phyloP scores from a whole-genome alignment of 495 filamentous ascomycete species.

The Hyaloscypha hepaticicola region DNA sequence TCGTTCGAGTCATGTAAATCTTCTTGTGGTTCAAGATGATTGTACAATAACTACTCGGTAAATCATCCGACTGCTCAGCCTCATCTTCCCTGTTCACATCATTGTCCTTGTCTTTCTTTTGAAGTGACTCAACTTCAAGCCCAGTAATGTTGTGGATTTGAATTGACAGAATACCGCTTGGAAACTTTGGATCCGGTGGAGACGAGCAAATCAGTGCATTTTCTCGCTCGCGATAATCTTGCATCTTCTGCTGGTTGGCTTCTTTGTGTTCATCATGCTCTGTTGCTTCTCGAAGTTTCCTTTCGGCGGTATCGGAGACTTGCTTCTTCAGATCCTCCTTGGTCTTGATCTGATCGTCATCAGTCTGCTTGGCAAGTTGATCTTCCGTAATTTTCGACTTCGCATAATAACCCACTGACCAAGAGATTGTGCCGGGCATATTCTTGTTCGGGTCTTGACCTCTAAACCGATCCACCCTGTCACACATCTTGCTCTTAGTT shows the following conservation, averaged over 20 bases:
- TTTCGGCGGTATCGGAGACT: slow-evolving; percentile 48
- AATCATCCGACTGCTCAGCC: slow-evolving; percentile 56
- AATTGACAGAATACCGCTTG: slow-evolving; percentile 63
- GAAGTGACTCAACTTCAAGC: slow-evolving; percentile 55
- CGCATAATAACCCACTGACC: slow-evolving; percentile 69
- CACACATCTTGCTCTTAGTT: slow-evolving; percentile 52
- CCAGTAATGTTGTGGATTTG: slow-evolving; percentile 74
- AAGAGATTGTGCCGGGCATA: slow-evolving; percentile 68
- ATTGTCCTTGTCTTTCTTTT: slow-evolving; percentile 44
- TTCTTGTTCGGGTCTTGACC: slow-evolving; percentile 59
- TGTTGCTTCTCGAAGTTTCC: slow-evolving; percentile 61
- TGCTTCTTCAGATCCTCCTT: slow-evolving; percentile 53
- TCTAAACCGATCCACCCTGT: slow-evolving; percentile 58
- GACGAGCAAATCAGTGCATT: slow-evolving; percentile 56
- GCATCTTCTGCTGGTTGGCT: slow-evolving; percentile 59
- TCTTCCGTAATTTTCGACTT: slow-evolving; percentile 57
- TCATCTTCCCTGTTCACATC: slow-evolving; percentile 50
- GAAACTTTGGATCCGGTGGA: slow-evolving; percentile 54
- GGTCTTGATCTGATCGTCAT: slow-evolving; percentile 48
- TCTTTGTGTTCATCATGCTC: slow-evolving; percentile 52
- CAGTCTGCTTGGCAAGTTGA: slow-evolving; percentile 54
- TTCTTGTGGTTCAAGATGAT: slow-evolving; percentile 71
- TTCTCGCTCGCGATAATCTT: slow-evolving; percentile 55
- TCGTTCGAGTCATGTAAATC: slow-evolving; percentile 67
- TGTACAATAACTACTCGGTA: slow-evolving; percentile 67